Base-by-base conservation (phyloP, 371 early-diverging fungal species). In the Lichtheimia hyalospora region DNA sequence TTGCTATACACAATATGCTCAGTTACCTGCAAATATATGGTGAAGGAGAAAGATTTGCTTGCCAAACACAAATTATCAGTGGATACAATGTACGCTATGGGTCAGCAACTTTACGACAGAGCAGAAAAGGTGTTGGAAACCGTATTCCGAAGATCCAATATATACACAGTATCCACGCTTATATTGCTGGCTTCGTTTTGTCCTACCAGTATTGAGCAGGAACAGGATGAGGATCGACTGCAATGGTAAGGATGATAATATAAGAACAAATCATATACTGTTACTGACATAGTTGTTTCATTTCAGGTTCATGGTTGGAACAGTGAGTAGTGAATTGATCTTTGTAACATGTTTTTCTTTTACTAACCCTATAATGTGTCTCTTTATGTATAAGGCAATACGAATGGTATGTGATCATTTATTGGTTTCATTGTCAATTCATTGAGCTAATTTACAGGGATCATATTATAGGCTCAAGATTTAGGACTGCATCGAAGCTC, bases 111-210 rank as follows among this genome's bases (percentile, higher is more conserved):
- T 13, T 61, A 59, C 10, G 42, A 3, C 28, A 70, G 63, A 49
- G 66, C 77, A 5, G 57, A 64, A 8, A 61, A 60, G 10, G n/a
- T 74, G 1, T 18, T 72, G 1, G 61, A 58, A 3, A 50, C 64
- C 21, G 64, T 64, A 1, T 52, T 66, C 42, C 67, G 69, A 49
- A 42, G 77, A 28, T 71, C 80, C 3, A 60, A 65, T 24, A 68
- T 79, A 20, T 66, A 67, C 8, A 76, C 77, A 2, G 58, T 79
- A 1, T 77, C 74, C 43, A 56, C 73, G 12, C 21, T 79, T 4
- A 57, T 76, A 18, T 10, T 76, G 5, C 21, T 76, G 12, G 68
- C 69, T 4, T 66, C 69, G 60, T 73, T 70, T 58, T 57, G 63
- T 3, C 61, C 63, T 14, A 57, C 59, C 4, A 18, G 24, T 16